Evolutionary conservation across 31 red algal species (phyloP).

Genomic region (Porphyra umbilicalis): DNA sequence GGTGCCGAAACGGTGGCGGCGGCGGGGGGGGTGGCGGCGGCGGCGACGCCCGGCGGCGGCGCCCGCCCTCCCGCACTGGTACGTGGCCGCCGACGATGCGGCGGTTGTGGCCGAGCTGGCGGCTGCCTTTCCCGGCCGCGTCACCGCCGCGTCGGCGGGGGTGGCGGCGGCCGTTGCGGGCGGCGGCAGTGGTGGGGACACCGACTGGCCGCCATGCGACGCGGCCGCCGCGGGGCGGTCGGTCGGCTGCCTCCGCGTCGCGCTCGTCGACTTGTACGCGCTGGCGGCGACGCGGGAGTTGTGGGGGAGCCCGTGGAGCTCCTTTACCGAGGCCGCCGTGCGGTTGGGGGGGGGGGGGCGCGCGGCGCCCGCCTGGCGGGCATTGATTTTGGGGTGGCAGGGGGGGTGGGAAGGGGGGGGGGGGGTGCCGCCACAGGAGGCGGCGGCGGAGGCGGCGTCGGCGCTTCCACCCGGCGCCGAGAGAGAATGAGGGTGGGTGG

Average conservation of each 20-base stretch:
- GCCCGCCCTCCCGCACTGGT: neutral
- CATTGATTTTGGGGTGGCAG: conserved; percentile 25
- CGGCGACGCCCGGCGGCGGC: neutral
- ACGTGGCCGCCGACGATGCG: neutral
- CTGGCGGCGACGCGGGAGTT: conserved; percentile 40
- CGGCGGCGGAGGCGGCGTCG: no score
- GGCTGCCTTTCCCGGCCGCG: neutral
- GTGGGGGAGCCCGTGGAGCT: conserved; percentile 60
- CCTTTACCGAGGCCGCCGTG: conserved; percentile 62
- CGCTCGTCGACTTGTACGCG: conserved; percentile 58
- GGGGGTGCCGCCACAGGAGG: neutral
- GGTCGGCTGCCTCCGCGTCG: conserved; percentile 28
- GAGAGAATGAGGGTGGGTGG: no score
- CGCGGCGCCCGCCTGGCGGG: conserved; percentile 28
- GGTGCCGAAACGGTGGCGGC: neutral
- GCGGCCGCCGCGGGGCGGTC: conserved; percentile 10
- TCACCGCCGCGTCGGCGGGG: no score
- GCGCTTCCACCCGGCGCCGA: no score
- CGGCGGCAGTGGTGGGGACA: no score
- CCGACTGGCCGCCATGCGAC: neutral
- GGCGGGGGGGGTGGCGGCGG: neutral
- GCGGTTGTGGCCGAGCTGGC: neutral
- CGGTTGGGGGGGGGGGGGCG: conserved; percentile 29
- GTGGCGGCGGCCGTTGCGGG: no score
- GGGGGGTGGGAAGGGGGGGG: neutral